phyloP scores from a whole-genome alignment of 179 eudicot species.

The Sideroxylon spinosum region DNA sequence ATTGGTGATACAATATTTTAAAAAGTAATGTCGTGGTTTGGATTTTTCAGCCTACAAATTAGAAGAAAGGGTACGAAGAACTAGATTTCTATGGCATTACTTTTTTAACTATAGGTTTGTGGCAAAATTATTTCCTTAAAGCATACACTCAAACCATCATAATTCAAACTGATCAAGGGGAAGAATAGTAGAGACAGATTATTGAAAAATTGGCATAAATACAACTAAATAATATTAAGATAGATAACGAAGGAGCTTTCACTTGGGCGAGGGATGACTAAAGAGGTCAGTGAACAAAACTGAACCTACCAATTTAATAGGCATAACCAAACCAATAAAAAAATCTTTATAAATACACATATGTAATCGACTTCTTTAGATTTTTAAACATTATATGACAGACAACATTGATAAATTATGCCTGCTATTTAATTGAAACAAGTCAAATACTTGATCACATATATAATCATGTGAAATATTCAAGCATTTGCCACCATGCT shows the following conservation, averaged over 20 bases:
- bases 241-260: not conserved
- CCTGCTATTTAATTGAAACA: too few species aligned
- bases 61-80: not conserved
- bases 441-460: not conserved
- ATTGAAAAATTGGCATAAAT: not conserved
- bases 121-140: not conserved
- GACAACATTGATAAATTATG: too few species aligned
- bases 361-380: not conserved
- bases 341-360: too few species aligned
- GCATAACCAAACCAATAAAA: too few species aligned
- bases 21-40: not conserved
- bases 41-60: not conserved
- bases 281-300: too few species aligned
- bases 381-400: too few species aligned
- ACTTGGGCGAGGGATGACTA: too few species aligned
- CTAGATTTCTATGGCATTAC: not conserved
- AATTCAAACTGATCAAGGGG: too few species aligned
- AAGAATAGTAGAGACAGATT: too few species aligned
- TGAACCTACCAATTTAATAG: too few species aligned
- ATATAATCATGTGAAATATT: not conserved
- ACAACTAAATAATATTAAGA: not conserved
- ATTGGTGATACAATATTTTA: too few species aligned
- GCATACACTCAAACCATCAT: not conserved
- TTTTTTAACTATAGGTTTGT: too few species aligned
- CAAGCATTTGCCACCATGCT: not conserved